phyloP scores from a whole-genome alignment of 495 filamentous ascomycete genomes.

The Penicillium mononematosum region DNA sequence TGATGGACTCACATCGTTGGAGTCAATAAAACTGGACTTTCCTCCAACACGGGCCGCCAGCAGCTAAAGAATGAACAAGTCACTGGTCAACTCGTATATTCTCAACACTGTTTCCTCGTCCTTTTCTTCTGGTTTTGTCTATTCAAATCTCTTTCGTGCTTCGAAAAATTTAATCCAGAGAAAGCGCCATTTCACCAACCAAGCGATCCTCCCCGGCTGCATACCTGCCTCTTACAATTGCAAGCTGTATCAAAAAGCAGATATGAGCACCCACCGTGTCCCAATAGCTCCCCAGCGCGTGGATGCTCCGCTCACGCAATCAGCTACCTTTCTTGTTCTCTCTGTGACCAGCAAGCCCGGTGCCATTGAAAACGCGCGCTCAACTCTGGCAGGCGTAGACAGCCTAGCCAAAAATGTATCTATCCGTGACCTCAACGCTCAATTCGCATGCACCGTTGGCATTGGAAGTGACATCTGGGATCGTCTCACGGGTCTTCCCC shows the following conservation, averaged over 20 bases:
- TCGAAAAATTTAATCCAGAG: not conserved
- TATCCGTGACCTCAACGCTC: constrained; percentile 49
- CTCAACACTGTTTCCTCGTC: not conserved
- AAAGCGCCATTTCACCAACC: not conserved
- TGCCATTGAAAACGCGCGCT: constrained; percentile 42
- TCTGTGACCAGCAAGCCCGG: constrained; percentile 36
- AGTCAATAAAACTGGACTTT: not conserved
- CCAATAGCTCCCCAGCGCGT: constrained; percentile 45
- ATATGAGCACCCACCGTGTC: constrained; percentile 33
- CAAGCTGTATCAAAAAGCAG: constrained; percentile 6
- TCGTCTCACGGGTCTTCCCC: constrained; percentile 41
- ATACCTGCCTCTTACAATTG: not conserved
- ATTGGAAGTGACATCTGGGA: constrained; percentile 55
- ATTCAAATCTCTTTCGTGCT: not conserved
- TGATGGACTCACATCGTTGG: not conserved
- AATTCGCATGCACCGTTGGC: constrained; percentile 54
- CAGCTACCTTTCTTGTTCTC: constrained; percentile 54
- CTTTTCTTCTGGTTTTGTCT: not conserved
- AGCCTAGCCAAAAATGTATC: constrained; percentile 54
- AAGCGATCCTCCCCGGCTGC: not conserved
- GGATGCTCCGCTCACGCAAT: constrained; percentile 49
- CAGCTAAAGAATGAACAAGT: constrained; percentile 6
- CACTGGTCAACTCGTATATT: not conserved
- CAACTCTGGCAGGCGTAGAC: constrained; percentile 43
- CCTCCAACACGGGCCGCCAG: not conserved